A percentile compares a stretch with the other conserved stretches of the same genome.
Conservation (phyloP, 108 stramenopile species). For the Nitzschia palea region DNA sequence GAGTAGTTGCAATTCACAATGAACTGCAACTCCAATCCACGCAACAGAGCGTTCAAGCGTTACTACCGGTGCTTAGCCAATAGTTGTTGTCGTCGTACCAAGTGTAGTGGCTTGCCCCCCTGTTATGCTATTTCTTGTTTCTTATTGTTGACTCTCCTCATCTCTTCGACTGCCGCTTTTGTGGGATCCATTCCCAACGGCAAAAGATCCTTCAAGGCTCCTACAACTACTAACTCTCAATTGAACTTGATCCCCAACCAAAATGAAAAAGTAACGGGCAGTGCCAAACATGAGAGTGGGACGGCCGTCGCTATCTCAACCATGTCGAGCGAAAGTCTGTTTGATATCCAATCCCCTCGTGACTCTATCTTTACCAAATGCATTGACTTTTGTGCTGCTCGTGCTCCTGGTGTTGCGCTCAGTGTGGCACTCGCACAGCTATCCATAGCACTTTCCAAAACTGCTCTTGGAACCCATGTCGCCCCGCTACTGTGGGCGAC, state of each 20-base stretch:
- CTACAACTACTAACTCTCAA: not conserved
- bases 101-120: not conserved
- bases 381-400: not conserved
- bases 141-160: conserved; percentile 6
- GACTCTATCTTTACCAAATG: not conserved
- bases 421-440: conserved; percentile 16
- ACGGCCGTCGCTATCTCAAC: not conserved
- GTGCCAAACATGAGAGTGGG: not conserved
- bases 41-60: conserved; percentile 12
- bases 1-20: not conserved
- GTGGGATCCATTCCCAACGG: not conserved
- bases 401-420: conserved; percentile 11
- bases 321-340: not conserved
- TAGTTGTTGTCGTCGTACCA: not conserved
- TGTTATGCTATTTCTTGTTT: not conserved
- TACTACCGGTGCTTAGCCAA: conserved; percentile 2
- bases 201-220: not conserved
- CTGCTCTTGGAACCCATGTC: conserved; percentile 11
- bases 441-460: not conserved
- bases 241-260: no score
- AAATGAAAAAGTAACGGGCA: not conserved
- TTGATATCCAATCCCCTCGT: not conserved
- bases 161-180: conserved; percentile 7
- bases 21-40: conserved; percentile 14
- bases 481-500: conserved; percentile 22